phyloP scores from a whole-genome alignment of 768 basidiomycete species.

The Leccinum uliginosum region DNA sequence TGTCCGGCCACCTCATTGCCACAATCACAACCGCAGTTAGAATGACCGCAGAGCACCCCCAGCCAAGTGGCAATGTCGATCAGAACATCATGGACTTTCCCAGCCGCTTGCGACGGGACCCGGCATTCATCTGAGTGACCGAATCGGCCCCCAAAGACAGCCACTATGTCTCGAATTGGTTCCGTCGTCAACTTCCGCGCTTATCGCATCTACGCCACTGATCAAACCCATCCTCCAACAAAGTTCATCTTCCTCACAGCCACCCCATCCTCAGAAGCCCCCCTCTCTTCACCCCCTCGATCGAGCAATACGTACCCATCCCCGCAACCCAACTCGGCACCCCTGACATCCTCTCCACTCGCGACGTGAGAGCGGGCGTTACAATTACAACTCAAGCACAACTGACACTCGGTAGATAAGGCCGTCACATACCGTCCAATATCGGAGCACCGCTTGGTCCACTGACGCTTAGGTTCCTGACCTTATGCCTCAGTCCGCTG shows the following conservation, averaged over 20 bases:
- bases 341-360: slow-evolving; percentile 5
- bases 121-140: slow-evolving; percentile 11
- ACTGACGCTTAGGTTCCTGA: slow-evolving; percentile 44
- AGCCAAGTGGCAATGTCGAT: background rate
- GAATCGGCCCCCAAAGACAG: slow-evolving; percentile 7
- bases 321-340: background rate
- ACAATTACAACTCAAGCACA: slow-evolving; percentile 15
- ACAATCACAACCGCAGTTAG: slow-evolving; percentile 4
- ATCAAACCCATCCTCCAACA: slow-evolving; percentile 25
- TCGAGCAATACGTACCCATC: background rate
- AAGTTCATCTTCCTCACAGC: slow-evolving; percentile 15
- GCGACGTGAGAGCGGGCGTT: slow-evolving; percentile 21
- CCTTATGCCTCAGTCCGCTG: slow-evolving; percentile 43
- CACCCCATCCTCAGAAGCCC: background rate
- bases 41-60: background rate
- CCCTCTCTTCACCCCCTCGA: background rate
- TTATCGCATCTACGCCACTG: slow-evolving; percentile 31
- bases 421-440: slow-evolving; percentile 27
- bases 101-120: slow-evolving; percentile 10
- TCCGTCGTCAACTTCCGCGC: slow-evolving; percentile 26
- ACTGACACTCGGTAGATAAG: slow-evolving; percentile 5
- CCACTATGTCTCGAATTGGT: slow-evolving; percentile 25
- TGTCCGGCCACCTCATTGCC: slow-evolving; percentile 3
- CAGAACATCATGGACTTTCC: background rate
- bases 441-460: slow-evolving; percentile 26